These are phyloP conservation scores for Fusarium subtropicale DNA, from an alignment of 2,329 filamentous ascomycete genomes.

Conservation along the genomic window DNA sequence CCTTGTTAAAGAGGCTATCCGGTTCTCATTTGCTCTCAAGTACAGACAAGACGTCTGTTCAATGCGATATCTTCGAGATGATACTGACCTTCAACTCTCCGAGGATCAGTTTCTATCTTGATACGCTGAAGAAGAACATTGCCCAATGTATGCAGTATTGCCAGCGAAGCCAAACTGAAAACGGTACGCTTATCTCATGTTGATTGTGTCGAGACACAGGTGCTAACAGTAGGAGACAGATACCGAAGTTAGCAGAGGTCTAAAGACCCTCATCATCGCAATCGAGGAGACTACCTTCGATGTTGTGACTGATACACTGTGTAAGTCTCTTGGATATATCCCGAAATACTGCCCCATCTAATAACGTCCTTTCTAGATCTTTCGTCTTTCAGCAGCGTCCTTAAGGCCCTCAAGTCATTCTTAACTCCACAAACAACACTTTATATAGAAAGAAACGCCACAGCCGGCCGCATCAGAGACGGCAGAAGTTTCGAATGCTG, in stretches of 20 bases:
- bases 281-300: not conserved
- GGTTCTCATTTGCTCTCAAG: not conserved
- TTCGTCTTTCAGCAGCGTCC: not conserved
- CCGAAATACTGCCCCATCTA: fast-evolving
- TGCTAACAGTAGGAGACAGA: not conserved
- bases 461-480: slow-evolving; percentile 27
- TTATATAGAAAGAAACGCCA: slow-evolving; percentile 26
- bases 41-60: fast-evolving
- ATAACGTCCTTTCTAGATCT: slow-evolving; percentile 9
- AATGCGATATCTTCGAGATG: slow-evolving; percentile 11
- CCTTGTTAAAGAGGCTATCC: slow-evolving; percentile 25
- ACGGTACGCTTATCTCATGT: not conserved
- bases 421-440: not conserved
- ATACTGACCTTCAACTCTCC: slow-evolving; percentile 41
- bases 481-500: slow-evolving; percentile 40
- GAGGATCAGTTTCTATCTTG: slow-evolving; percentile 36
- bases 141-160: slow-evolving; percentile 30
- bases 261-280: not conserved
- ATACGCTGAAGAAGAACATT: slow-evolving; percentile 5
- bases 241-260: not conserved
- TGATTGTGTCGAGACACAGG: fast-evolving
- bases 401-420: slow-evolving; percentile 17
- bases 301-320: not conserved
- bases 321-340: not conserved
- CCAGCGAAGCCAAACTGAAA: not conserved